Evolutionary conservation across 2,329 filamentous ascomycete genomes (phyloP).

Genomic region (Pyricularia pennisetigena): DNA sequence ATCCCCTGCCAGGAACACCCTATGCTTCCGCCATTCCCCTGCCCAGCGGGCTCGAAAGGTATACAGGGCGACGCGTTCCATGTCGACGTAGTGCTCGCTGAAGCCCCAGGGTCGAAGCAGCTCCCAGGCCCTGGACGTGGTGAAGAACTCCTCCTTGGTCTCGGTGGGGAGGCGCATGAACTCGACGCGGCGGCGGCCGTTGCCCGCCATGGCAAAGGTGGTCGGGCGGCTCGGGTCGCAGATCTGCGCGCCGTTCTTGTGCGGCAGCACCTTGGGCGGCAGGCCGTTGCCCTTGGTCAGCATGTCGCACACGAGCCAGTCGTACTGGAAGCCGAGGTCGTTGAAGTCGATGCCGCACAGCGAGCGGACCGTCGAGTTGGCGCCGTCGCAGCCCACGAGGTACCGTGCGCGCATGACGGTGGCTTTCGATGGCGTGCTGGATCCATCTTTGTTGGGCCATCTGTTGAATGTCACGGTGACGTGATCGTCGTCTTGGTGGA

Average conservation of each 20-base stretch:
- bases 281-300: neutral
- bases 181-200: neutral
- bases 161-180: neutral
- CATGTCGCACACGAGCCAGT: neutral
- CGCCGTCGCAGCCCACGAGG: constrained; percentile 46
- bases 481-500: neutral
- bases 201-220: neutral
- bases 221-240: neutral
- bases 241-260: neutral
- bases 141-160: neutral
- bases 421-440: neutral
- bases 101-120: neutral
- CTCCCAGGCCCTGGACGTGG: neutral
- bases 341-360: neutral
- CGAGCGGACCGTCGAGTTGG: constrained; percentile 33
- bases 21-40: neutral
- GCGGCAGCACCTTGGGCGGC: neutral
- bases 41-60: neutral
- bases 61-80: neutral
- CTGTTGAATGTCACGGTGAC: neutral
- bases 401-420: constrained; percentile 20
- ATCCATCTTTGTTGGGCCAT: neutral
- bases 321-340: neutral
- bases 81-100: neutral
- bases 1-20: neutral